Percentiles rank a stretch among this genome's conserved stretches.
These are phyloP conservation scores for Paraphoma sp. DNA, from an alignment of 2,329 filamentous ascomycete species.

Conservation along the genomic window DNA sequence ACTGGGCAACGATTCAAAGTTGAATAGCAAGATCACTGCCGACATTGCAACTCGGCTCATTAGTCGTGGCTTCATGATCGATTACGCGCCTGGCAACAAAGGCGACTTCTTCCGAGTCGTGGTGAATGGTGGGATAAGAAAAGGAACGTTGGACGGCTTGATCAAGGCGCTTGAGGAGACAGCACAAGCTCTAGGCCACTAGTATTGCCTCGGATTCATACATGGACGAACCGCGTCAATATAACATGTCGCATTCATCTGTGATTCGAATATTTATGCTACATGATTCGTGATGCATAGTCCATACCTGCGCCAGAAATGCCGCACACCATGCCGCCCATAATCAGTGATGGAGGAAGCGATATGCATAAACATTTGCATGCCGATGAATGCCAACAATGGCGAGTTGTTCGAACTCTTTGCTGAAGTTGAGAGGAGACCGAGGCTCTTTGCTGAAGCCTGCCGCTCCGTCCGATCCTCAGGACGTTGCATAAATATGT, in stretches of 20 bases:
- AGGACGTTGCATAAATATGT: neutral
- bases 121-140: slow-evolving; percentile 67
- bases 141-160: slow-evolving; percentile 67
- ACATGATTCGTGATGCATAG: slow-evolving; percentile 35
- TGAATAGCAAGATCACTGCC: slow-evolving; percentile 64
- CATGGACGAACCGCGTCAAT: neutral
- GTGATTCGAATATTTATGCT: slow-evolving; percentile 37
- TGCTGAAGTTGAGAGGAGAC: no score
- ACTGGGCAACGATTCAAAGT: slow-evolving; percentile 52
- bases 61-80: slow-evolving; percentile 71
- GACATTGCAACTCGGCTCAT: slow-evolving; percentile 63
- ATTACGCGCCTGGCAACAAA: slow-evolving; percentile 66
- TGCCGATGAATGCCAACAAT: neutral
- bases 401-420: no score
- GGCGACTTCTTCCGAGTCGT: slow-evolving; percentile 75
- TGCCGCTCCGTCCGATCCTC: neutral
- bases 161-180: slow-evolving; percentile 63
- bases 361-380: slow-evolving; percentile 17
- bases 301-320: slow-evolving; percentile 34
- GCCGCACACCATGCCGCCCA: slow-evolving; percentile 18
- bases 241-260: slow-evolving; percentile 18
- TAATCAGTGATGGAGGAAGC: slow-evolving; percentile 19
- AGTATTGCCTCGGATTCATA: neutral
- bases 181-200: slow-evolving; percentile 43
- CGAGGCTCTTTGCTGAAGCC: no score